These are phyloP conservation scores for Gremmenia infestans DNA, from an alignment of 2,329 filamentous ascomycete genomes.

Conservation along the genomic window DNA sequence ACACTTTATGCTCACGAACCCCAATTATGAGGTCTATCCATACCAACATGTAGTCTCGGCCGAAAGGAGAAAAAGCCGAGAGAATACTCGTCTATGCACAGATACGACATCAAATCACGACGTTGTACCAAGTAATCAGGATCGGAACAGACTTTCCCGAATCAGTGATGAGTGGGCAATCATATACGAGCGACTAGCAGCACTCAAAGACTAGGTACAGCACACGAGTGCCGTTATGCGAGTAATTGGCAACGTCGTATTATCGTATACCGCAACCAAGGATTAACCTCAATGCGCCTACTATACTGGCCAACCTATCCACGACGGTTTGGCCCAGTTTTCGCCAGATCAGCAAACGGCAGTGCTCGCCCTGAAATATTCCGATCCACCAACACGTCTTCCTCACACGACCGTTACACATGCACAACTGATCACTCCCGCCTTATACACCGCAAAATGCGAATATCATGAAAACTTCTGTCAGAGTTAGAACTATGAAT, in stretches of 20 bases:
- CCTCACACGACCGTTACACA: not conserved
- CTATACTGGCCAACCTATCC: not conserved
- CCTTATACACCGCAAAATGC: not conserved
- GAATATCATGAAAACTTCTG: not conserved
- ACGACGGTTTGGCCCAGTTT: not conserved
- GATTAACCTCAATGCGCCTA: not conserved
- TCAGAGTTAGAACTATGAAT: not conserved
- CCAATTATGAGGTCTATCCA: not conserved
- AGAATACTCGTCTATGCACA: too few relatives aligned
- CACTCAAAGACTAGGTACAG: not conserved
- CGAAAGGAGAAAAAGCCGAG: not conserved
- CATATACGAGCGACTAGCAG: not conserved
- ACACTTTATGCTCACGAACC: not conserved
- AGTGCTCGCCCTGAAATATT: not conserved
- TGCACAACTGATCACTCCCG: not conserved
- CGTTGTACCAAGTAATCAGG: too few relatives aligned
- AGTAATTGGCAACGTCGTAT: not conserved
- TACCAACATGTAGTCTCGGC: not conserved
- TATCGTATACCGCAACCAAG: not conserved
- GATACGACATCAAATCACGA: too few relatives aligned
- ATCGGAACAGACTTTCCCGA: too few relatives aligned
- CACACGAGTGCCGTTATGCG: not conserved
- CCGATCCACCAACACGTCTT: not conserved
- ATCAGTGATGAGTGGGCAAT: too few relatives aligned
- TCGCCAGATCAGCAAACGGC: not conserved